These are phyloP conservation scores for Anisodus acutangulus DNA, from an alignment of 257 asterid species.

Conservation along the genomic window DNA sequence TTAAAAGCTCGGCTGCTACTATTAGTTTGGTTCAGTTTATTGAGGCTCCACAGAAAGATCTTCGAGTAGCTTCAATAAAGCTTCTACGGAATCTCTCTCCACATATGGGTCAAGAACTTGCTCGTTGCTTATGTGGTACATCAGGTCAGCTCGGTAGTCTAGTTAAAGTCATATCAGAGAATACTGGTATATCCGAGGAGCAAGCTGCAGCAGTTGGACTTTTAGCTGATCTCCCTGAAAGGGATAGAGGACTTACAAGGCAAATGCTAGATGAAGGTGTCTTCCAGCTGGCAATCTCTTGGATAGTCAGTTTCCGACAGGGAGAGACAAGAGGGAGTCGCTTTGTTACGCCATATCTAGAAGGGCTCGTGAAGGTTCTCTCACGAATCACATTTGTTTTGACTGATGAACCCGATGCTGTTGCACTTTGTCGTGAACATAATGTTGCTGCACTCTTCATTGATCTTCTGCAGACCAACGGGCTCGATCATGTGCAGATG, in stretches of 20 bases:
- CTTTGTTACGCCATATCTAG: constrained; percentile 82
- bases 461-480: constrained; percentile 81
- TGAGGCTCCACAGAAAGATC: constrained; percentile 86
- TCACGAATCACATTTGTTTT: constrained; percentile 72
- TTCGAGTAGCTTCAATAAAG: constrained; percentile 75
- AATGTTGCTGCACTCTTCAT: constrained; percentile 70
- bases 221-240: constrained; percentile 86
- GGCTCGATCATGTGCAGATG: constrained; percentile 93
- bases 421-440: constrained; percentile 63
- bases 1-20: constrained; percentile 86
- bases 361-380: constrained; percentile 91
- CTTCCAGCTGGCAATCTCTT: constrained; percentile 58
- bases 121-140: constrained; percentile 68
- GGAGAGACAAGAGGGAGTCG: constrained; percentile 81
- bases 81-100: constrained; percentile 87
- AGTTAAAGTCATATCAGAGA: constrained; percentile 66
- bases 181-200: constrained; percentile 72
- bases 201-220: constrained; percentile 89
- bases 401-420: constrained; percentile 61
- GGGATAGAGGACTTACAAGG: constrained; percentile 73
- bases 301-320: constrained; percentile 65
- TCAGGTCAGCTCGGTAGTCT: constrained; percentile 81
- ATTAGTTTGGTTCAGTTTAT: constrained; percentile 88
- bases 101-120: constrained; percentile 81
- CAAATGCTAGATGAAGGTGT: constrained; percentile 81